Base-by-base conservation (phyloP, 495 filamentous ascomycete genomes). In the Hypoxylon perforatum region DNA sequence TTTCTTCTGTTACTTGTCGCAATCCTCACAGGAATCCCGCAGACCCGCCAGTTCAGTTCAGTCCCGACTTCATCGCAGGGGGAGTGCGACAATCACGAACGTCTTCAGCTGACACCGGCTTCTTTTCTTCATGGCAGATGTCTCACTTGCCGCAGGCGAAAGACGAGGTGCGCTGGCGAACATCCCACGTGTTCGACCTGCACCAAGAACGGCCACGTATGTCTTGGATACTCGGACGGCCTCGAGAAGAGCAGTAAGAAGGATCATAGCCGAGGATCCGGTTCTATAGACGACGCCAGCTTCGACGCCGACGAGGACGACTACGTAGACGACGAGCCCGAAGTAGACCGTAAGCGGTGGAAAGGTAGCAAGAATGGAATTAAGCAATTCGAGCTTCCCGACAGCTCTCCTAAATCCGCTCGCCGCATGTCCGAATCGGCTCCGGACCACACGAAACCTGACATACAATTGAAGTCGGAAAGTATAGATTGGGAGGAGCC, bases 151-250 rank as follows among this genome's bases (percentile, higher is more conserved):
- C 88, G 91, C 75, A 92, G 89, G 71, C 85, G 91, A 76, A 94
- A 94, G 78, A 93, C 91, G 57, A 85, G 91, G 75, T 94, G 91
- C 74, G 91, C 90, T 22, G 91, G 91, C 57, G 89, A 92, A 78
- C 86, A 88, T 65, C 89, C 89, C 75, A 82, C 85, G 1, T 93
- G 90, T 76, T 87, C 88, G 58, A 93, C 90, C 19, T 93, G 90
- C 69, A 84, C 84, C 45, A 89, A 91, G 65, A 91, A 90, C 74
- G 89, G 90, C 15, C 90, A 93, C 70, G 75, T 81, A 8, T 93
- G 90, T 73, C 76, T 88, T 15, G 90, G 90, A 33, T 93, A 92
- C 65, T 83, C 78, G 38, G 87, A 90, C 22, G 49, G 72, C 9
- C 60, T 75, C 39, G 82, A 84, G 63, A 81, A 77, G 71, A 78